A percentile compares a stretch with the other conserved stretches of the same genome.
These are phyloP conservation scores for Cafeteria roenbergensis DNA, from an alignment of 108 stramenopile species.

Conservation along the genomic window DNA sequence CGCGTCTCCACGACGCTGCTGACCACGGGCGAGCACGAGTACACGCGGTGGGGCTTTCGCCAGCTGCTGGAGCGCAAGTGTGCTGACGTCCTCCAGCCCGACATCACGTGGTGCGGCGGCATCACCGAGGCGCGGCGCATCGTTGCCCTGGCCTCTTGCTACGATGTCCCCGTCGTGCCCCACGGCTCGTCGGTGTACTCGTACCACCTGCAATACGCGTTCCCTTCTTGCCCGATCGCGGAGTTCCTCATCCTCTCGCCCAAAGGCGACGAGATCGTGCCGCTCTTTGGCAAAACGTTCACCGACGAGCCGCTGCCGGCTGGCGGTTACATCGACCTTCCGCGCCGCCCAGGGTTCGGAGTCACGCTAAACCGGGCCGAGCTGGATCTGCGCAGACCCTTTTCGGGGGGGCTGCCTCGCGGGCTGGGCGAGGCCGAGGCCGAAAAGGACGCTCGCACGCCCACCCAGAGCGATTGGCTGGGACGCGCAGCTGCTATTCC, in stretches of 20 bases:
- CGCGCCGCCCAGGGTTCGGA: constrained; percentile 51
- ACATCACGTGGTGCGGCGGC: constrained; percentile 59
- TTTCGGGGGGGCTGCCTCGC: background rate
- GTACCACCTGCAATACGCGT: constrained; percentile 56
- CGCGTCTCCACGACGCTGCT: constrained; percentile 36
- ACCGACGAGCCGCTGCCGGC: constrained; percentile 50
- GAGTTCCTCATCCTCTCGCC: constrained; percentile 53
- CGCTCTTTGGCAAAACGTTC: constrained; percentile 47
- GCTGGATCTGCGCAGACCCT: background rate
- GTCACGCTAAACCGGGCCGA: constrained; percentile 38
- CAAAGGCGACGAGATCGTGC: constrained; percentile 46
- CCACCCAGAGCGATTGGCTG: background rate
- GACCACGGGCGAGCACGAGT: constrained; percentile 56
- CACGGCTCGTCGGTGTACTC: constrained; percentile 49
- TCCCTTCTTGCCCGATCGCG: constrained; percentile 48
- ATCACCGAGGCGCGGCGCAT: constrained; percentile 54
- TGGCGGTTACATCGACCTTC: constrained; percentile 45
- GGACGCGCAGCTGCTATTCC: no score
- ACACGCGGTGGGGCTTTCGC: constrained; percentile 51
- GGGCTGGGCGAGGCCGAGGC: background rate
- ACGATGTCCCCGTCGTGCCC: constrained; percentile 50
- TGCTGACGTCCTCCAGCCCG: constrained; percentile 51
- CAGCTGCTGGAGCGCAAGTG: constrained; percentile 44
- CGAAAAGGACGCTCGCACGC: no score
- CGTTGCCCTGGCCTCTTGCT: constrained; percentile 47